These are phyloP conservation scores for Sporothrix pallida DNA, from an alignment of 2,329 filamentous ascomycete species.

Conservation along the genomic window DNA sequence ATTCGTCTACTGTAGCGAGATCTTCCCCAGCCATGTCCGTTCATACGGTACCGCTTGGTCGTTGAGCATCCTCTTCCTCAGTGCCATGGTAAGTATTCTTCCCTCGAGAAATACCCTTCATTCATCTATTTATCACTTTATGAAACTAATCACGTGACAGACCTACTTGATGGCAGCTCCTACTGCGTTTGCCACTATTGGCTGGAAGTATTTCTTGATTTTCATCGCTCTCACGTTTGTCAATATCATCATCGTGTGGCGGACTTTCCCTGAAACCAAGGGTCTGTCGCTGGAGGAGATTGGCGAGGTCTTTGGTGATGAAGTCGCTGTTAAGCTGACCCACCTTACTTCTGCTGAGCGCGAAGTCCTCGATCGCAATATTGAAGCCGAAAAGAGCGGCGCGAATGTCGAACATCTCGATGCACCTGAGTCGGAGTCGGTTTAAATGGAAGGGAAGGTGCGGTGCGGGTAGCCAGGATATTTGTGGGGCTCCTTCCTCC, in stretches of 20 bases:
- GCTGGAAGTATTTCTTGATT: conserved; percentile 28
- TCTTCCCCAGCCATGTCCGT: conserved; percentile 32
- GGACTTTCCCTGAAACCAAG: conserved; percentile 30
- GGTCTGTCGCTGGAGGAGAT: conserved; percentile 27
- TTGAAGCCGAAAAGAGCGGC: conserved; percentile 21
- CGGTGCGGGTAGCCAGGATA: too few species aligned
- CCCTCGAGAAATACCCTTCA: too few species aligned
- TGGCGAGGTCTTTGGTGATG: conserved; percentile 29
- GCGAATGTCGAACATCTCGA: background rate
- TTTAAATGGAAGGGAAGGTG: background rate
- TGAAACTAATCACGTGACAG: background rate
- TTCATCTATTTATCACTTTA: background rate
- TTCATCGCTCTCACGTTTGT: conserved; percentile 25
- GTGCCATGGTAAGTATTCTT: conserved; percentile 7
- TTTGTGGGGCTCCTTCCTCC: too few species aligned
- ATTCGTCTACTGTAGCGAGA: conserved; percentile 31
- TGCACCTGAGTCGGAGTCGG: background rate
- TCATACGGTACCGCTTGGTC: conserved; percentile 29
- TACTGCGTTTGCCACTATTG: conserved; percentile 17
- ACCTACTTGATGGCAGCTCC: conserved; percentile 13
- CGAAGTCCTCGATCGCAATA: conserved; percentile 19
- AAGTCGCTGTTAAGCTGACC: conserved; percentile 25
- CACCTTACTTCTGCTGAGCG: conserved; percentile 10
- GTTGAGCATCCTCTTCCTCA: conserved; percentile 15
- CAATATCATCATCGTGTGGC: conserved; percentile 17